Percentiles rank a stretch among this genome's conserved stretches.
Evolutionary conservation across 1,284 basidiomycete species (phyloP).

Genomic region (Cryptococcus sp.): DNA sequence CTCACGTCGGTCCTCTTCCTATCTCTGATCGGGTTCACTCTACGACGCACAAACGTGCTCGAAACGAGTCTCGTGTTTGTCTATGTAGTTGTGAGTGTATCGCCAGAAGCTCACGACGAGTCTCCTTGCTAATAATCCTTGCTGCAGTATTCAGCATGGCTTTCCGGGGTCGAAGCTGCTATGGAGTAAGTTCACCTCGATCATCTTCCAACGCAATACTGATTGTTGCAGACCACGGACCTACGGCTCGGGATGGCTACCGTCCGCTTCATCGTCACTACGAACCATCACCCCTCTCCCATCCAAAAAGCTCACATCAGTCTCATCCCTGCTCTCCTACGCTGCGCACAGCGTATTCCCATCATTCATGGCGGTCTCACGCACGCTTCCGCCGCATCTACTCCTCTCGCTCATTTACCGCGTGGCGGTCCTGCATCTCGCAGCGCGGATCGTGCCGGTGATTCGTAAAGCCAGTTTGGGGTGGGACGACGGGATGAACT

Average conservation of each 20-base stretch:
- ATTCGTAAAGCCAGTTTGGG: constrained; percentile 59
- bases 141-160: constrained; percentile 50
- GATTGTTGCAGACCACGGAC: constrained; percentile 36
- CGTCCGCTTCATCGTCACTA: constrained; percentile 22
- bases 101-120: background rate
- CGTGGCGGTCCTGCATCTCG: constrained; percentile 77
- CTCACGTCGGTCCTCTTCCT: constrained; percentile 66
- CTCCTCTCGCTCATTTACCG: constrained; percentile 80
- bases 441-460: constrained; percentile 74
- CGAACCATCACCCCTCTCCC: constrained; percentile 15
- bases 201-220: background rate
- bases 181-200: constrained; percentile 44
- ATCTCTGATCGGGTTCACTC: constrained; percentile 82
- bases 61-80: constrained; percentile 84
- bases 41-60: constrained; percentile 87
- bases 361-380: constrained; percentile 36
- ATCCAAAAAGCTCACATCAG: constrained; percentile 3
- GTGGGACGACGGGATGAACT: constrained; percentile 43
- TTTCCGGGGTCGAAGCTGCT: constrained; percentile 49
- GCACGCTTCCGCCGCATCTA: constrained; percentile 50
- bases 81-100: constrained; percentile 70
- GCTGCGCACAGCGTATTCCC: constrained; percentile 36
- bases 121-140: background rate
- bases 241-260: constrained; percentile 48
- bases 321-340: constrained; percentile 29